A percentile compares a stretch with the other conserved stretches of the same genome.
These are phyloP conservation scores for Globisporangium alternatum DNA, from an alignment of 352 stramenopile species.

Conservation along the genomic window DNA sequence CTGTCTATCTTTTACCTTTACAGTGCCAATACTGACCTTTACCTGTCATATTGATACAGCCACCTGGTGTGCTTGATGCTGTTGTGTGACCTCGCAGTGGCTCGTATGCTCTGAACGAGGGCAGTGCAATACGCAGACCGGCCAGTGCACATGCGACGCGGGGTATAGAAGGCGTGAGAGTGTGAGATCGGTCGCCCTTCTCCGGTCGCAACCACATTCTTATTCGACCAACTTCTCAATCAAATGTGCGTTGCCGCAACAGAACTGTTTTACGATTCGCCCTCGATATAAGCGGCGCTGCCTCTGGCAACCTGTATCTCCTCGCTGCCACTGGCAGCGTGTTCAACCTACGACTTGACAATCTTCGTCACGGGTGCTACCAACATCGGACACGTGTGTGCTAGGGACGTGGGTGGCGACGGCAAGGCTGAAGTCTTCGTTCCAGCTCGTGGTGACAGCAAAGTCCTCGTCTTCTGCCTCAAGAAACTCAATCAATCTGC, in stretches of 20 bases:
- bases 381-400: not conserved
- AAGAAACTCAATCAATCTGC: not conserved
- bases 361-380: not conserved
- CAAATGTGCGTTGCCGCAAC: too few species aligned
- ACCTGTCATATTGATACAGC: too few species aligned
- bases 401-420: not conserved
- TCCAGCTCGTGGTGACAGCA: not conserved
- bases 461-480: not conserved
- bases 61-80: not conserved
- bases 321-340: not conserved
- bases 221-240: too few species aligned
- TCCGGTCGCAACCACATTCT: too few species aligned
- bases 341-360: not conserved
- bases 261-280: too few species aligned
- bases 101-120: constrained; percentile 58
- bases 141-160: constrained; percentile 43
- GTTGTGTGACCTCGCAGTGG: constrained; percentile 33
- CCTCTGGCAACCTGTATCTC: not conserved
- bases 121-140: constrained; percentile 42
- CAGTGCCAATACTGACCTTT: too few species aligned
- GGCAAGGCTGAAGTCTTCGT: not conserved
- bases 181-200: too few species aligned
- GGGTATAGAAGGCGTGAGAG: constrained; percentile 22
- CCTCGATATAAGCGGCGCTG: too few species aligned
- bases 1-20: too few species aligned